Evolutionary conservation across 495 filamentous ascomycete species (phyloP).

Genomic region (Talaromyces adpressus): DNA sequence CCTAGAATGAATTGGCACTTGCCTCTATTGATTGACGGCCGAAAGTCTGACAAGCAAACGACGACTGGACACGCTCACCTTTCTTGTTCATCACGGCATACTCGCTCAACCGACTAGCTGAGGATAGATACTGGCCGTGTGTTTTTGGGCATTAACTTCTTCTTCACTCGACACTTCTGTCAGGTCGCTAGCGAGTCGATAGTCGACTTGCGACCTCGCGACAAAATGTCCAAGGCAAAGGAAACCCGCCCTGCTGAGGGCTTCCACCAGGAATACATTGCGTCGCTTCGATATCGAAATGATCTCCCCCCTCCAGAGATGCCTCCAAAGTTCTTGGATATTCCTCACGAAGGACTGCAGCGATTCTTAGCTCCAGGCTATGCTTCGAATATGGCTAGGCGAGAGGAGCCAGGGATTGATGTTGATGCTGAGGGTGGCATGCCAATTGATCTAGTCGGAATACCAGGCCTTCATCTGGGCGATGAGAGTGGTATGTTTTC

Average conservation of each 20-base stretch:
- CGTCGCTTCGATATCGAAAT: constrained; percentile 90
- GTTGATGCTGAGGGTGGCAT: constrained; percentile 97
- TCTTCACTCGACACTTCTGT: not conserved
- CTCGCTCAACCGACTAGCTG: not conserved
- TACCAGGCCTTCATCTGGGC: constrained; percentile 89
- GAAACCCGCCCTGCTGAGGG: constrained; percentile 47
- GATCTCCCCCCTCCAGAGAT: constrained; percentile 85
- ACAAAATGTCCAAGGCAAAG: constrained; percentile 32
- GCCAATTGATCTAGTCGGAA: constrained; percentile 90
- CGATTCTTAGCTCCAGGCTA: constrained; percentile 85
- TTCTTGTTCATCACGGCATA: not conserved
- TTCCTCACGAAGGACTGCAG: constrained; percentile 82
- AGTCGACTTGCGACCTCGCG: not conserved
- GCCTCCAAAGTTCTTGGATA: constrained; percentile 92
- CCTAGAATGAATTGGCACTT: not conserved
- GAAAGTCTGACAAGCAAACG: not conserved
- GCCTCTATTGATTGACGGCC: not conserved
- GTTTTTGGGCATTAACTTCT: not conserved
- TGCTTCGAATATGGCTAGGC: constrained; percentile 76
- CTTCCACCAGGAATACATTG: constrained; percentile 93
- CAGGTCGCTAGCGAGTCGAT: not conserved
- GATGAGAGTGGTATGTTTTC: constrained; percentile 80
- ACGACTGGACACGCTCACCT: not conserved
- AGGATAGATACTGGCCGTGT: not conserved
- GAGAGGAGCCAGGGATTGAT: constrained; percentile 92